Evolutionary conservation across 192 early-diverging fungal species (phyloP), one percentile per base, ranked within the genome.

Genomic region (Mortierella alpina): DNA sequence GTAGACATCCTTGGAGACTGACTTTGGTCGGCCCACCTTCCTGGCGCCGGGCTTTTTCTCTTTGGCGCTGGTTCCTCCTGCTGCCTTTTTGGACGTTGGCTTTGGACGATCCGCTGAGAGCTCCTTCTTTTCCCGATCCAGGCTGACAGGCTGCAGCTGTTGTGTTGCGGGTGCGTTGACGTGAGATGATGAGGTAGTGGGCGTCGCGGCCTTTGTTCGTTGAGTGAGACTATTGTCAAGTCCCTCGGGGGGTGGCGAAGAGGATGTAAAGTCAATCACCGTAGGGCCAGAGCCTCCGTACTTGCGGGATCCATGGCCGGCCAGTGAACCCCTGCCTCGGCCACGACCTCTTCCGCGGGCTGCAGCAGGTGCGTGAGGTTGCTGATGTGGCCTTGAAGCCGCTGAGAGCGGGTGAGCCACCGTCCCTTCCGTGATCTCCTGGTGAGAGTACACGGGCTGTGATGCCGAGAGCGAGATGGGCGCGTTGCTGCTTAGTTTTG

Each of bases 1-100:
- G 56, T 89, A 89, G 9, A 82, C 66, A 6, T 70, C 67, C 18
- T 82, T 74, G 50, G 77, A 68, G 20, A 80, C 66, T 7, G 70
- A 63, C 52, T 80, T 80, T 22, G 70, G 77, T 22, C 77, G 64
- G 11, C 77, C 77, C 4, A 72, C 65, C 22, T 80, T 80, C 22
- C 55, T 56, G 44, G 59, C 51, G 7, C 77, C 65, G 5, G 59
- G 4, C 31, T 31, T 31, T 31, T 80, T 80, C 50, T 44, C 51
- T 49, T 68, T 80, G 46, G 22, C 22, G 2, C n/a, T 45, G 17
- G 63, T 52, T 60, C 68, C 76, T 4, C 41, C 45, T 39, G 52
- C 22, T 20, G 45, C 7, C 22, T 58, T 69, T 2, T 23, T 17
- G n/a, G 54, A 7, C 52, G 65, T 77, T 18, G 39, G 6, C 20